Percentiles rank a stretch among this genome's conserved stretches.
Evolutionary conservation across 2,329 filamentous ascomycete species (phyloP).

Genomic region (Coniochaeta sp.): DNA sequence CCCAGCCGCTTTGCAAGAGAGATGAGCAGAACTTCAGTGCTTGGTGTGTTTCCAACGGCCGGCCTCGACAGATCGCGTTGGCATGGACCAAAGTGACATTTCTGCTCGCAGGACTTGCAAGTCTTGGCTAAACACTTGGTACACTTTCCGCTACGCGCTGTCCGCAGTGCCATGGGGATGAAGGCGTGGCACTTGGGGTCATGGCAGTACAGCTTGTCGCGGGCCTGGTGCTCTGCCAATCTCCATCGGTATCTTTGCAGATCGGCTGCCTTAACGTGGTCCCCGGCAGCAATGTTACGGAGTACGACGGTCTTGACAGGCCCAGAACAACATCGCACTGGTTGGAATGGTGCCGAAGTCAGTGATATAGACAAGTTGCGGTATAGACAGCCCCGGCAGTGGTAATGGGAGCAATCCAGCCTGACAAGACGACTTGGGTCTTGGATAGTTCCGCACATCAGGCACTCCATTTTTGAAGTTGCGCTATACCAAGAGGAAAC

Average conservation of each 20-base stretch:
- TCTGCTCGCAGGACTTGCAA: conserved; percentile 5
- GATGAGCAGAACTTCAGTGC: not conserved
- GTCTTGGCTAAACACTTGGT: conserved; percentile 7
- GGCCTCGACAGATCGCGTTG: not conserved
- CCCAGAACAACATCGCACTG: conserved; percentile 9
- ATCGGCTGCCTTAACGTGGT: not conserved
- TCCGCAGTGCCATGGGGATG: conserved; percentile 7
- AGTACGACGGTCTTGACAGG: conserved; percentile 4
- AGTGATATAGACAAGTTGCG: conserved; percentile 4
- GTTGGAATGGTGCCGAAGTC: conserved; percentile 6
- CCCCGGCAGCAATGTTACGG: conserved; percentile 1
- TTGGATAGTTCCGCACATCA: conserved; percentile 4
- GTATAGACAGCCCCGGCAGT: conserved; percentile 8
- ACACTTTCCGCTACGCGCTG: conserved; percentile 5
- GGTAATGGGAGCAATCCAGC: conserved; percentile 6
- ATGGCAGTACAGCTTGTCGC: conserved; percentile 9
- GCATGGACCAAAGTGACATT: conserved; percentile 7
- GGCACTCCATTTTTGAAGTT: conserved; percentile 3
- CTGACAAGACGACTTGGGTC: not conserved
- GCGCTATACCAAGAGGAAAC: not conserved
- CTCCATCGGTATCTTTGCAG: conserved; percentile 7
- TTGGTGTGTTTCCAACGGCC: too few species aligned
- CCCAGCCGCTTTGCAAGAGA: not conserved
- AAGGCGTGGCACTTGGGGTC: conserved; percentile 10
- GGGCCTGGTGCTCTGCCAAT: conserved; percentile 8